Conservation (phyloP, 108 stramenopile genomes). For the Nitzschia inconspicua region DNA sequence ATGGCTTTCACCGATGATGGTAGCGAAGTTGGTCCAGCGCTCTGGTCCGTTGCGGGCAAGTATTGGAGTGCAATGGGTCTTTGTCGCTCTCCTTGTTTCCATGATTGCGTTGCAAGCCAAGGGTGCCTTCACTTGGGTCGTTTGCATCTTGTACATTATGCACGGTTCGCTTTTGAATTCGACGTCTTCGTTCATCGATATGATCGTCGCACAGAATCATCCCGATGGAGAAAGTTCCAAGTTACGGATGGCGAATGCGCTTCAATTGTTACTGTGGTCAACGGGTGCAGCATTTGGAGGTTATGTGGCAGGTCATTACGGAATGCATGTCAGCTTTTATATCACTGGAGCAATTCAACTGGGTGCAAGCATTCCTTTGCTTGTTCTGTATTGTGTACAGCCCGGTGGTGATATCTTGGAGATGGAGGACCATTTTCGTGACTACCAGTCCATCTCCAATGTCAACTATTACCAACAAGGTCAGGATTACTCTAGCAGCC, state of each 20-base stretch:
- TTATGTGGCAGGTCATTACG: not conserved
- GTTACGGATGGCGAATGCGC: not conserved
- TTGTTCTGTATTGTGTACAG: constrained; percentile 7
- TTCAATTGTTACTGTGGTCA: constrained; percentile 2
- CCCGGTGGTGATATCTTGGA: too few species aligned
- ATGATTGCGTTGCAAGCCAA: not conserved
- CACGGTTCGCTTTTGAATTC: constrained; percentile 11
- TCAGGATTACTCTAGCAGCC: too few species aligned
- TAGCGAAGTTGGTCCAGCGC: not conserved
- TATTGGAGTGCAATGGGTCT: not conserved
- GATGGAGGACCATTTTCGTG: too few species aligned
- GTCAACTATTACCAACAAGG: too few species aligned
- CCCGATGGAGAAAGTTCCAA: not conserved
- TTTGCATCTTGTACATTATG: not conserved
- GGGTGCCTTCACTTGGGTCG: not conserved
- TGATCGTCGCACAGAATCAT: not conserved
- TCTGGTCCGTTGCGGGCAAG: not conserved
- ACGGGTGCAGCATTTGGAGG: not conserved
- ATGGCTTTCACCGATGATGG: not conserved
- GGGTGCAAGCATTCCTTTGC: constrained; percentile 8
- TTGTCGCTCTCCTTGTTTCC: not conserved
- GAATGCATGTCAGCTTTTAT: constrained; percentile 2
- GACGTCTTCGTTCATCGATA: not conserved
- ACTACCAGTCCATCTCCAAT: too few species aligned
- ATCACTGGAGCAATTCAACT: constrained; percentile 23